A percentile compares a stretch with the other conserved stretches of the same genome.
Conservation (phyloP, 176 grass and related monocot species). For the Cenchrus fungigraminus region DNA sequence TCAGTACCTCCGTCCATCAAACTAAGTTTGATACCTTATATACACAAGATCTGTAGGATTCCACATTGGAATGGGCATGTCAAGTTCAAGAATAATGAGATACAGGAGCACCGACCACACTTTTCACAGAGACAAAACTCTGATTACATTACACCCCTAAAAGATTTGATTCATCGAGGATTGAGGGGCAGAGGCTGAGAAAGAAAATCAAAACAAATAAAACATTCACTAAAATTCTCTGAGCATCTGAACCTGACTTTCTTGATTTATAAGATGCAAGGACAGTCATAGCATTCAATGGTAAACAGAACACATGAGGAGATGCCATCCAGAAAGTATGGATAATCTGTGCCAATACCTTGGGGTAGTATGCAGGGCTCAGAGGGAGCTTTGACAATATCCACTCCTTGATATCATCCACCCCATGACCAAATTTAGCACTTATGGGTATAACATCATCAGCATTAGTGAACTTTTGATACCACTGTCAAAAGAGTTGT, state of each 20-base stretch:
- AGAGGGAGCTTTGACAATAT: conserved; percentile 88
- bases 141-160: neutral
- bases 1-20: no score
- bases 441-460: conserved; percentile 98
- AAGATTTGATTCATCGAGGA: neutral
- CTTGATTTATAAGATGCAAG: neutral
- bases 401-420: conserved; percentile 94
- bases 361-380: conserved; percentile 95
- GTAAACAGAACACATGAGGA: neutral
- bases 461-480: conserved; percentile 76
- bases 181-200: neutral
- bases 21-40: neutral
- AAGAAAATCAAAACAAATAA: neutral
- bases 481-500: conserved; percentile 66
- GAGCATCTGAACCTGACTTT: neutral
- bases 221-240: neutral
- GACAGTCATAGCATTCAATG: neutral
- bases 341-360: conserved; percentile 47
- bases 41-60: neutral
- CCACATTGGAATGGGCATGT: neutral
- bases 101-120: neutral
- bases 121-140: neutral
- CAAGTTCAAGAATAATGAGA: neutral
- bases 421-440: conserved; percentile 90
- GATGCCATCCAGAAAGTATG: neutral